Base-by-base conservation (phyloP, 495 filamentous ascomycete species). In the Pyronema omphalodes region DNA sequence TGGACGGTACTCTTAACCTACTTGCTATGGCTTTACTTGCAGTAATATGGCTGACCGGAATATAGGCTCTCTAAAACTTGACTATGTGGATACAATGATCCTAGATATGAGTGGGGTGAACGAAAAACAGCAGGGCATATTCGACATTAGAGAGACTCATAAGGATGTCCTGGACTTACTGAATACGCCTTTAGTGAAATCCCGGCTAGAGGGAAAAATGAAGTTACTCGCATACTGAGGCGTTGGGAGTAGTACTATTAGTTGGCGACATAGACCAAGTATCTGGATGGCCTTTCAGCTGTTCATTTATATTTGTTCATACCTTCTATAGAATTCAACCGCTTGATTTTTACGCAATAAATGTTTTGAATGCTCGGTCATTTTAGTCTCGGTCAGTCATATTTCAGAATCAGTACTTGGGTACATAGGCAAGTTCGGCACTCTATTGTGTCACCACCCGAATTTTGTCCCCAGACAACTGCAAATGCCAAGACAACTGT, bases 81-180 rank as follows among this genome's bases (percentile, higher is more conserved):
- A 76, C 23, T 74, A 80, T 35, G 69, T 96, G 36, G 73, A 88
- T 66, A 76, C 83, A 54, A 78, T 98, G 40, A 76, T 95, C 9
- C 74, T 96, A 53, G 93, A 96, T 66, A 82, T 81, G 37, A 94
- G 87, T 1, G 79, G 89, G 60, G 80, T 94, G 57, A 87, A 96
- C 65, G 77, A 83, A 64, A 98, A 98, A 72, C 87, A 93, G 70
- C 74, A 88, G 44, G 83, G 84, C 5, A 79, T 96, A 51, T 78
- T 93, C 60, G 93, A 96, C 57, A 93, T 94, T 83, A 82, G 80
- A 59, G 91, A 98, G 52, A 86, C 82, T 2, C 80, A 83, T 67
- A 55, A 55, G 46, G 55, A 50, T 35, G 29, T 67, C 9, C 56
- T 62, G 45, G 61, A 64, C 18, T 43, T 63, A n/a, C 40, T 67